Evolutionary conservation across 2,329 filamentous ascomycete genomes (phyloP).

Genomic region (Cladosporium sp.): DNA sequence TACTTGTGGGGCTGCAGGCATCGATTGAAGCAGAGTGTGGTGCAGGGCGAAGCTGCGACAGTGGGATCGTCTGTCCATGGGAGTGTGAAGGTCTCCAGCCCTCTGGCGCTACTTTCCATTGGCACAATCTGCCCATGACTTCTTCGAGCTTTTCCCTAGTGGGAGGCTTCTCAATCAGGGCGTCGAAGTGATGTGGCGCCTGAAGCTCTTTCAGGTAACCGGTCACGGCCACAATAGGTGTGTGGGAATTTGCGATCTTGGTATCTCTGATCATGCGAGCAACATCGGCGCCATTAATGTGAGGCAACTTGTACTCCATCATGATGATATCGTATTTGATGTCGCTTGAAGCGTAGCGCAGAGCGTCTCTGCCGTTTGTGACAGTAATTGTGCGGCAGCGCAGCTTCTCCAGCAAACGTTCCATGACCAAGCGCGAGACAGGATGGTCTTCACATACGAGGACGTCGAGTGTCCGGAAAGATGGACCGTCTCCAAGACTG

Average conservation of each 20-base stretch:
- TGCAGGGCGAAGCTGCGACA: conserved; percentile 64
- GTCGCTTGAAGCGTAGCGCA: conserved; percentile 91
- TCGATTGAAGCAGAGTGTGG: conserved; percentile 38
- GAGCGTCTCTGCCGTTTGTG: conserved; percentile 84
- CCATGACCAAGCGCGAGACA: conserved; percentile 97
- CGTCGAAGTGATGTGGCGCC: conserved; percentile 93
- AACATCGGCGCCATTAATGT: conserved; percentile 92
- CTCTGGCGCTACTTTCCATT: conserved; percentile 81
- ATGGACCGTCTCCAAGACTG: conserved; percentile 76
- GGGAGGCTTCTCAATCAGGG: conserved; percentile 92
- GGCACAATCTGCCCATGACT: conserved; percentile 81
- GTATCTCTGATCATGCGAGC: conserved; percentile 97
- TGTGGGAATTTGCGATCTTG: conserved; percentile 90
- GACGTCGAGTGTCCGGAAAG: conserved; percentile 88
- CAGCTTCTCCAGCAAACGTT: conserved; percentile 91
- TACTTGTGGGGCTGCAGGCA: conserved; percentile 75
- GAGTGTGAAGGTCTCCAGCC: conserved; percentile 49
- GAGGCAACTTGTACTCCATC: conserved; percentile 92
- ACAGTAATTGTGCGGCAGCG: conserved; percentile 93
- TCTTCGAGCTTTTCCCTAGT: conserved; percentile 89
- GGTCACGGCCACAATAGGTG: conserved; percentile 93
- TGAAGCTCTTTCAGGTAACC: conserved; percentile 97
- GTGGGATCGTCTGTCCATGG: conserved; percentile 51
- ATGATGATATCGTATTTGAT: conserved; percentile 99
- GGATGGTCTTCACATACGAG: conserved; percentile 98